These are phyloP conservation scores for Decorospora gaudefroyi DNA, from an alignment of 2,329 filamentous ascomycete genomes.

Conservation along the genomic window DNA sequence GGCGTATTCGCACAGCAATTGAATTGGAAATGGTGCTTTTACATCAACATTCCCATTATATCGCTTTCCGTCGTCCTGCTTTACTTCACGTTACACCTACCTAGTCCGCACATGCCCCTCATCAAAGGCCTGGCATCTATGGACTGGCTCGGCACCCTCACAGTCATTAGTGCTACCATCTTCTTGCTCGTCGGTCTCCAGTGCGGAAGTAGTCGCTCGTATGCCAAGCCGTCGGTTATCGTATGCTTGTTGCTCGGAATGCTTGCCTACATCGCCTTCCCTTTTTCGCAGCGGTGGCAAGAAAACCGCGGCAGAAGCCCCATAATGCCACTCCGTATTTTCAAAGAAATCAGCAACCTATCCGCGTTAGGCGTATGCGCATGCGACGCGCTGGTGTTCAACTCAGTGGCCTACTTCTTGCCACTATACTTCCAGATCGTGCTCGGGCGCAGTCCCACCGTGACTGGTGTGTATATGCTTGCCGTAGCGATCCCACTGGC, in stretches of 20 bases:
- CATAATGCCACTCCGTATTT: conserved; percentile 72
- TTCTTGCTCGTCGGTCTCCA: conserved; percentile 59
- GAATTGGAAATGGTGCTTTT: conserved; percentile 59
- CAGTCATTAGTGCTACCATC: conserved; percentile 55
- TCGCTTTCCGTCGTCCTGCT: conserved; percentile 56
- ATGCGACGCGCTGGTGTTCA: conserved; percentile 62
- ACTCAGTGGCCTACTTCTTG: conserved; percentile 70
- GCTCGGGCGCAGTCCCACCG: conserved; percentile 61
- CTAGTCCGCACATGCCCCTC: conserved; percentile 56
- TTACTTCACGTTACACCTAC: conserved; percentile 58
- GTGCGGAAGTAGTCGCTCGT: conserved; percentile 56
- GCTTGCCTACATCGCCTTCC: conserved; percentile 55
- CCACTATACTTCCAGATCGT: conserved; percentile 76
- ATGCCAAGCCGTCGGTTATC: conserved; percentile 57
- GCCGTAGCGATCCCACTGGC: conserved; percentile 59
- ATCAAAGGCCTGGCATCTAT: conserved; percentile 54
- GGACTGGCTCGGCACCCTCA: conserved; percentile 59
- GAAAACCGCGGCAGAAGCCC: conserved; percentile 64
- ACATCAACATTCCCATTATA: conserved; percentile 54
- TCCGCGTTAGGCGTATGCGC: conserved; percentile 59
- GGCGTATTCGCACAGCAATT: conserved; percentile 55
- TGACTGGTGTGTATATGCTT: conserved; percentile 63
- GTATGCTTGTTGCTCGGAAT: conserved; percentile 56
- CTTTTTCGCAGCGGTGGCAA: conserved; percentile 66
- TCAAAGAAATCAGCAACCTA: conserved; percentile 60